Base-by-base conservation (phyloP, 305 asterid species). In the Fraxinus paxiana region DNA sequence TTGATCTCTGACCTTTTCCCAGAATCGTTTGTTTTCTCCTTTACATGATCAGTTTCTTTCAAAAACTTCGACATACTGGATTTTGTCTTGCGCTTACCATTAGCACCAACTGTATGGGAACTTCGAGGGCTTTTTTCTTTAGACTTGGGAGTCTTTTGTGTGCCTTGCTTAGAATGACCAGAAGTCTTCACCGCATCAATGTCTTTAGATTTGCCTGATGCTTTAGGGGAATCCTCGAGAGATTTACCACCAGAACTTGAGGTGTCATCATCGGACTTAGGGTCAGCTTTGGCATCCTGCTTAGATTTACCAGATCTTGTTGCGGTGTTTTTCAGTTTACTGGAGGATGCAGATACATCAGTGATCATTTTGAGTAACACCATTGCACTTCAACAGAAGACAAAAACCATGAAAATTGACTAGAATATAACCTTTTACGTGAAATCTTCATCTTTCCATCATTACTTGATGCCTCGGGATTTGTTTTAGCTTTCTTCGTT, bases 161-260 rank as follows among this genome's bases (percentile, higher is more conserved):
- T 84, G 75, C 86, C 96, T 65, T 87, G 89, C 83, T 89, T 92
- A 12, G 88, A 83, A 77, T 84, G 86, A 89, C 88, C 84, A 37
- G 89, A 83, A 26, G 88, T 83, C 88, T 90, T 91, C 13, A 86
- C 83, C 61, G 79, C 81, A 78, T 84, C 87, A 61, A 70, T 77
- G 48, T 89, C 97, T 84, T 87, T 92, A 80, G 93, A 84, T 86
- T 86, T 89, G 31, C 89, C 87, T 35, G 92, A 79, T 20, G 88
- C 80, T 85, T 88, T 92, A 24, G 85, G 85, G 81, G 89, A 79
- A 77, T 85, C 94, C 54, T 78, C 89, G 77, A 80, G 85, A 77
- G 83, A 83, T 83, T 86, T 89, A 74, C 87, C 89, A 77, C 89
- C 84, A 71, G 92, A 54, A 83, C 88, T 92, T 26, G 83, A 72